Percentiles rank a stretch among this genome's conserved stretches.
Conservation (phyloP, 352 stramenopile species). For the Halophytophthora batemanensis region DNA sequence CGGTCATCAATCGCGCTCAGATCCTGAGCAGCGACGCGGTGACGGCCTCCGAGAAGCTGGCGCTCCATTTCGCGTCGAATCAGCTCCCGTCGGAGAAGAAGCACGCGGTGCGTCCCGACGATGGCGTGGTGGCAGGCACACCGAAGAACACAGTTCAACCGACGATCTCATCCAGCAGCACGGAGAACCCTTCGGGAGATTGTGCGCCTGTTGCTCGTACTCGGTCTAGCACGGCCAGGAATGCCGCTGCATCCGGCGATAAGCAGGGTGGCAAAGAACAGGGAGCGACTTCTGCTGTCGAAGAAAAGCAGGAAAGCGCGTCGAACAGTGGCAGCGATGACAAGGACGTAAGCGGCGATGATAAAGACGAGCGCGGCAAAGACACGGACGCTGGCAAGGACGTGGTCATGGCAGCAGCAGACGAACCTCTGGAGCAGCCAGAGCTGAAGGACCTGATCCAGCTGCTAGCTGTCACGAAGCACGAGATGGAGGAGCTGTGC, state of each 20-base stretch:
- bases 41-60: constrained; percentile 31
- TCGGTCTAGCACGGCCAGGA: background rate
- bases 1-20: constrained; percentile 20
- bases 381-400: background rate
- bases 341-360: background rate
- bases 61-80: constrained; percentile 37
- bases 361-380: background rate
- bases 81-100: constrained; percentile 33
- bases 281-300: background rate
- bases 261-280: background rate
- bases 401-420: constrained; percentile 6
- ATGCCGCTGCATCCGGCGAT: background rate
- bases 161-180: constrained; percentile 2
- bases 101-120: background rate
- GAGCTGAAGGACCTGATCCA: constrained; percentile 62
- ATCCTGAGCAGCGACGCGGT: constrained; percentile 34
- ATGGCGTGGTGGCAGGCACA: background rate
- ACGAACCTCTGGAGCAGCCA: constrained; percentile 20
- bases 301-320: background rate
- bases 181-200: background rate
- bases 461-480: constrained; percentile 53
- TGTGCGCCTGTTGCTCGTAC: background rate
- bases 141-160: background rate
- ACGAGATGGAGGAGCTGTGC: constrained; percentile 43
- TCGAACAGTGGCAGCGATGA: background rate